Percentiles rank a stretch among this genome's conserved stretches.
Evolutionary conservation across 1,139 yeast genomes (phyloP).

Genomic region (Waltiozyma sp.): DNA sequence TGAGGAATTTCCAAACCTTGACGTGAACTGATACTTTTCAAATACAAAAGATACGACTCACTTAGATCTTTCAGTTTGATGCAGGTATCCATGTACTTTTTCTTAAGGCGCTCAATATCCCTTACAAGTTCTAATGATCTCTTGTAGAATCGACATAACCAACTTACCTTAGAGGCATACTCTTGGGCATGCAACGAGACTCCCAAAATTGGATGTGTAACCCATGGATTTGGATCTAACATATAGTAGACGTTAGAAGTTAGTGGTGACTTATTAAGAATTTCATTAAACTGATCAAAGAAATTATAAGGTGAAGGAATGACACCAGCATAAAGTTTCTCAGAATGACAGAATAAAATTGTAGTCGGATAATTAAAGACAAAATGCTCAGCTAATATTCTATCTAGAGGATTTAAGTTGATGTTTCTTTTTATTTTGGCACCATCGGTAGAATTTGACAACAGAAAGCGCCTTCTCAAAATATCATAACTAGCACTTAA

Average conservation of each 20-base stretch:
- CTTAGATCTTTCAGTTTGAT: not conserved
- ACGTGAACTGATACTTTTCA: not conserved
- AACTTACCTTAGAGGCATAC: constrained; percentile 20
- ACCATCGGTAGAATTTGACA: not conserved
- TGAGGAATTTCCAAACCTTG: not conserved
- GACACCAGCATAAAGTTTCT: constrained; percentile 13
- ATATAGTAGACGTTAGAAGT: not conserved
- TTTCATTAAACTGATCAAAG: constrained; percentile 15
- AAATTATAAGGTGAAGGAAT: constrained; percentile 22
- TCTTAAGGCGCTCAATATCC: not conserved
- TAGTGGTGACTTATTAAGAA: constrained; percentile 6
- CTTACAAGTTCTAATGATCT: not conserved
- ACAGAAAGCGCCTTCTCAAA: constrained; percentile 13
- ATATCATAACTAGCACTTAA: constrained; percentile 19
- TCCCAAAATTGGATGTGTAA: constrained; percentile 17
- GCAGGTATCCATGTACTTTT: not conserved
- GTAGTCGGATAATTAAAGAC: constrained; percentile 22
- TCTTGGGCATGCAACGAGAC: constrained; percentile 17
- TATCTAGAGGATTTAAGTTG: constrained; percentile 10
- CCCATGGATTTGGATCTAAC: constrained; percentile 5
- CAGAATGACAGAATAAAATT: constrained; percentile 20
- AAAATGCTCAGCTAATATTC: constrained; percentile 21
- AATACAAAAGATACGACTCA: not conserved
- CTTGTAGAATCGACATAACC: constrained; percentile 12
- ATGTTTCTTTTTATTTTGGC: constrained; percentile 1